These are phyloP conservation scores for Lachnum nothofagi DNA, from an alignment of 2,329 filamentous ascomycete genomes.

Conservation along the genomic window DNA sequence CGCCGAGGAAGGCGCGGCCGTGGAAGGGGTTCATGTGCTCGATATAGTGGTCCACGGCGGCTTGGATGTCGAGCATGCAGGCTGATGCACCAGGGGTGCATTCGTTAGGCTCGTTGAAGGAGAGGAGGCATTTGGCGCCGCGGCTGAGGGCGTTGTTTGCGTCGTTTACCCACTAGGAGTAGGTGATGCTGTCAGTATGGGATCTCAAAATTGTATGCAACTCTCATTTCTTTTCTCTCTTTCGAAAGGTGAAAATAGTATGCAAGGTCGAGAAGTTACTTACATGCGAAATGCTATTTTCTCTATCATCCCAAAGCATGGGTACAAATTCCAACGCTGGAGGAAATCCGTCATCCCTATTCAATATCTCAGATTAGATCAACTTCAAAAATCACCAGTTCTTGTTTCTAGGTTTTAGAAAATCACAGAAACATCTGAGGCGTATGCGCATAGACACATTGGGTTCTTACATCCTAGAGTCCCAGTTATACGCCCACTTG, in stretches of 20 bases:
- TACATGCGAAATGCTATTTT: background rate
- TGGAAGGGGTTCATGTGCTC: slow-evolving; percentile 39
- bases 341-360: background rate
- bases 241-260: too few species aligned
- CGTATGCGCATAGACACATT: too few species aligned
- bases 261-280: too few species aligned
- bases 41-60: slow-evolving; percentile 35
- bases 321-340: slow-evolving; percentile 4
- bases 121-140: slow-evolving; percentile 1
- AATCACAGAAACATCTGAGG: too few species aligned
- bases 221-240: too few species aligned
- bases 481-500: slow-evolving; percentile 10
- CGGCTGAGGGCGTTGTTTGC: background rate
- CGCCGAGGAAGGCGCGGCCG: slow-evolving; percentile 37
- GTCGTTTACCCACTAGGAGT: background rate
- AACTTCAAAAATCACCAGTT: too few species aligned
- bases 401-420: too few species aligned
- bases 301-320: slow-evolving; percentile 6
- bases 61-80: background rate
- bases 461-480: background rate
- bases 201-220: too few species aligned
- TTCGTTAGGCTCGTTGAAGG: slow-evolving; percentile 6
- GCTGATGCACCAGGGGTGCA: background rate
- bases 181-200: background rate
- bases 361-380: too few species aligned